Evolutionary conservation across 345 rosid genomes (phyloP).

Genomic region (Chamaenerion angustifolium): DNA sequence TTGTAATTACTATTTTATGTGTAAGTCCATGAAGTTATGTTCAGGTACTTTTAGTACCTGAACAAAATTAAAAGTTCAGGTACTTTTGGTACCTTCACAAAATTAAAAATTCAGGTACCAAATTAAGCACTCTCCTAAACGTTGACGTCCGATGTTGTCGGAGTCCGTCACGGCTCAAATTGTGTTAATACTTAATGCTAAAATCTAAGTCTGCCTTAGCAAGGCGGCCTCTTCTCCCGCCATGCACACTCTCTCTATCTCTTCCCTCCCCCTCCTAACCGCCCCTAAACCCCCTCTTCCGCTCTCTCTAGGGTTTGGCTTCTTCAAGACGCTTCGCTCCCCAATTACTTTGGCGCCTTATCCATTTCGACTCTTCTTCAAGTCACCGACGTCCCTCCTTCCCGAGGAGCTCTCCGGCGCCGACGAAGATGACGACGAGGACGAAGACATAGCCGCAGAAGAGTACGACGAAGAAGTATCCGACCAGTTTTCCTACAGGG

Average conservation of each 20-base stretch:
- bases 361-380: constrained; percentile 18
- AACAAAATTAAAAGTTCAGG: too few species aligned
- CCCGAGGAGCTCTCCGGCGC: constrained; percentile 53
- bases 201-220: too few species aligned
- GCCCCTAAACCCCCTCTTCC: constrained; percentile 15
- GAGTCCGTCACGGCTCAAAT: too few species aligned
- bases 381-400: constrained; percentile 28
- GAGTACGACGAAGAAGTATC: constrained; percentile 13
- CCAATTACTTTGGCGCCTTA: constrained; percentile 1
- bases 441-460: constrained; percentile 19
- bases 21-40: too few species aligned
- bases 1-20: too few species aligned
- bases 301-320: constrained; percentile 9
- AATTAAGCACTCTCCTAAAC: too few species aligned
- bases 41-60: too few species aligned
- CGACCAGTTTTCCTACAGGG: constrained; percentile 24
- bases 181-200: too few species aligned
- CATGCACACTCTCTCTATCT: constrained; percentile 46
- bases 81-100: too few species aligned
- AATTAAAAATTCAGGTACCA: too few species aligned
- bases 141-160: too few species aligned
- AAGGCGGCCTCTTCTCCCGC: constrained; percentile 18
- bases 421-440: constrained; percentile 30
- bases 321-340: constrained; percentile 19
- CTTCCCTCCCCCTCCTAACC: constrained; percentile 14